Evolutionary conservation across 805 yeast species (phyloP).

Genomic region (Candida sonorensis): DNA sequence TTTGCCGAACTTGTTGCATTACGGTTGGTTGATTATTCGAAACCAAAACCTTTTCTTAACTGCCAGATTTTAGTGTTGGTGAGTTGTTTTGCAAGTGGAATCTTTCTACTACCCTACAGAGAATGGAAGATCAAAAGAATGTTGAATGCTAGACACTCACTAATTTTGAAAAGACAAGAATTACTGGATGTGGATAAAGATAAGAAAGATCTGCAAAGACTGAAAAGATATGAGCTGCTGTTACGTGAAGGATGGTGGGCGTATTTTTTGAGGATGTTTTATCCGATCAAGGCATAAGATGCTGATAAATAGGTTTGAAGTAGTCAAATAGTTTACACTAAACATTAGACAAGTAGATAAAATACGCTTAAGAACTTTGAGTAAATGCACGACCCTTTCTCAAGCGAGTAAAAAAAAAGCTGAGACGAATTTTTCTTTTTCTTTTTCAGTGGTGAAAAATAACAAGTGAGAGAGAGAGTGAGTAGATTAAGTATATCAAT

Average conservation of each 20-base stretch:
- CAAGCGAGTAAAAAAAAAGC: too few species aligned
- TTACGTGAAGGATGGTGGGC: conserved; percentile 3
- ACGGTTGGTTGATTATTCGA: conserved; percentile 19
- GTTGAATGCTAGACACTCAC: conserved; percentile 22
- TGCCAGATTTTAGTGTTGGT: conserved; percentile 57
- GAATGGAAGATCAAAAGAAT: conserved; percentile 46
- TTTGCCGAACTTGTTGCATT: conserved; percentile 29
- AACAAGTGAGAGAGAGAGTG: too few species aligned
- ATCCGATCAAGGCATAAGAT: conserved; percentile 23
- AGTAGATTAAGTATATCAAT: too few species aligned
- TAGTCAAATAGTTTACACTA: too few species aligned
- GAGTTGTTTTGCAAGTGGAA: conserved; percentile 35
- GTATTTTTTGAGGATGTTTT: conserved; percentile 17
- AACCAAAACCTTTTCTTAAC: conserved; percentile 41
- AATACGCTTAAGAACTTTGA: too few species aligned
- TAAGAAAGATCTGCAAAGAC: conserved; percentile 6
- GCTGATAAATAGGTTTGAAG: too few species aligned
- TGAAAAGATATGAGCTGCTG: conserved; percentile 11
- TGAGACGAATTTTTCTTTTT: background rate
- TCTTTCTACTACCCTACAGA: conserved; percentile 42
- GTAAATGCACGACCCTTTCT: background rate
- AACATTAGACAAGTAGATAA: too few species aligned
- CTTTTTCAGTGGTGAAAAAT: too few species aligned
- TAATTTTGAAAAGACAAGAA: conserved; percentile 2
- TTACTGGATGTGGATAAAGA: background rate